These are phyloP conservation scores for Sordariomycetes sp. DNA, from an alignment of 2,329 filamentous ascomycete genomes.

Conservation along the genomic window DNA sequence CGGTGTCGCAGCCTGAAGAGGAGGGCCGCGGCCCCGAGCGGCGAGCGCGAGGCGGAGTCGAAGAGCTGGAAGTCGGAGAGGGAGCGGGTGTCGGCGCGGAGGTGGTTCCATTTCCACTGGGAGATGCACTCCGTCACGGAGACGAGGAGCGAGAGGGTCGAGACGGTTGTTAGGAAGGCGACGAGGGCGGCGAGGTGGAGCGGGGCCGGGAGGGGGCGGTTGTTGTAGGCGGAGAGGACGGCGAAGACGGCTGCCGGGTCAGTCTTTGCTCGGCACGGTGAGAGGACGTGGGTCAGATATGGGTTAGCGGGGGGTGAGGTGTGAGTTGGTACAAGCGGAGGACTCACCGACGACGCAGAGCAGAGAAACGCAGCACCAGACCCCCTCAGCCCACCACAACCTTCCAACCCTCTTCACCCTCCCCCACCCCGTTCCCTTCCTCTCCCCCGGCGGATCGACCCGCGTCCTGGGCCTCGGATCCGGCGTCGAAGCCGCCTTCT, in stretches of 20 bases:
- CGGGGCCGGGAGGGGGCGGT: conserved; percentile 9
- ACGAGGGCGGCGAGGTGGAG: conserved; percentile 14
- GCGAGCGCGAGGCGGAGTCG: conserved; percentile 13
- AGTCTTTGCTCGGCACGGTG: background rate
- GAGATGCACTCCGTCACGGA: conserved; percentile 14
- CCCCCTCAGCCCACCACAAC: conserved; percentile 1
- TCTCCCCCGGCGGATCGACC: background rate
- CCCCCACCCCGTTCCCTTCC: background rate
- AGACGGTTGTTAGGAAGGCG: conserved; percentile 14
- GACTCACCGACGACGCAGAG: conserved; percentile 3
- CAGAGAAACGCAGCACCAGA: conserved; percentile 1
- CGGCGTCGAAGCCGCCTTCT: conserved; percentile 2
- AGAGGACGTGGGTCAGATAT: background rate
- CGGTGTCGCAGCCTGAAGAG: conserved; percentile 10
- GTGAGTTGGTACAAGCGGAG: no score
- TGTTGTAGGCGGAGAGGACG: conserved; percentile 8
- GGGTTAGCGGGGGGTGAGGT: no score
- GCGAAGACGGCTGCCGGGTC: conserved; percentile 3
- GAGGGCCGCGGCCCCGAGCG: conserved; percentile 10
- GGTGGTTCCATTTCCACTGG: conserved; percentile 19
- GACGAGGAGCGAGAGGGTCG: conserved; percentile 11
- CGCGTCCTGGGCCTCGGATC: conserved; percentile 1
- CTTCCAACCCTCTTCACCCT: background rate
- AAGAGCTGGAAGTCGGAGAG: conserved; percentile 15
- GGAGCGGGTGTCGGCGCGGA: conserved; percentile 11